These are phyloP conservation scores for Isabelozyma rhagii DNA, from an alignment of 805 yeast species.

Conservation along the genomic window DNA sequence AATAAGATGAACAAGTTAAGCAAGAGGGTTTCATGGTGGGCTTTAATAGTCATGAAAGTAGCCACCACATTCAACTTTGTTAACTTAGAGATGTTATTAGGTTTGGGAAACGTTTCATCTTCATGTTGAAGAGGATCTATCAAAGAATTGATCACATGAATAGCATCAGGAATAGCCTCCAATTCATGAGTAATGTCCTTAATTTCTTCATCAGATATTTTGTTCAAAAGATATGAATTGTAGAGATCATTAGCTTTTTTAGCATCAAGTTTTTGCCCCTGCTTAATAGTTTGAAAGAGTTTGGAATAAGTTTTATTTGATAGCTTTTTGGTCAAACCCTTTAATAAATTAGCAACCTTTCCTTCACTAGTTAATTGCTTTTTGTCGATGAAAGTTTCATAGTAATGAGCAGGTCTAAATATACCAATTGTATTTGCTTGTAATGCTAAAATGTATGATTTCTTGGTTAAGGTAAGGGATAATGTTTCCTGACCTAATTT, in stretches of 20 bases:
- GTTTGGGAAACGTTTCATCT: neutral
- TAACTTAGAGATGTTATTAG: conserved; percentile 4
- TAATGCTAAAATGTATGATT: conserved; percentile 14
- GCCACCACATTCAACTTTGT: conserved; percentile 18
- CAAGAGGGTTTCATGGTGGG: conserved; percentile 26
- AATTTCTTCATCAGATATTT: conserved; percentile 23
- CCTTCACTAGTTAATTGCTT: conserved; percentile 7
- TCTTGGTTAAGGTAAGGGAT: conserved; percentile 30
- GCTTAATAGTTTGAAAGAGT: conserved; percentile 12
- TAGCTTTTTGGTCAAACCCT: conserved; percentile 17
- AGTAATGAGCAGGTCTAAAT: conserved; percentile 28
- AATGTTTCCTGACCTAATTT: conserved; percentile 61
- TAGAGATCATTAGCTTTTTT: conserved; percentile 19
- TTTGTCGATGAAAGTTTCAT: conserved; percentile 18
- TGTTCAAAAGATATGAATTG: conserved; percentile 17
- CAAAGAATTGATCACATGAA: conserved; percentile 18
- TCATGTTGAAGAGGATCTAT: conserved; percentile 10
- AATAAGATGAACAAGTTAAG: conserved; percentile 27
- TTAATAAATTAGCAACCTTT: conserved; percentile 17
- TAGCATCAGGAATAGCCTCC: conserved; percentile 22
- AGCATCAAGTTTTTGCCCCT: conserved; percentile 9
- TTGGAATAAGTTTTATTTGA: conserved; percentile 29
- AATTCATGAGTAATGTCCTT: conserved; percentile 16
- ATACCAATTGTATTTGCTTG: conserved; percentile 34
- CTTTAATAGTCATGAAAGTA: conserved; percentile 26